Percentiles rank a stretch among this genome's conserved stretches.
Conservation (phyloP, 768 basidiomycete genomes). For the Xerocomellus amylosporus region DNA sequence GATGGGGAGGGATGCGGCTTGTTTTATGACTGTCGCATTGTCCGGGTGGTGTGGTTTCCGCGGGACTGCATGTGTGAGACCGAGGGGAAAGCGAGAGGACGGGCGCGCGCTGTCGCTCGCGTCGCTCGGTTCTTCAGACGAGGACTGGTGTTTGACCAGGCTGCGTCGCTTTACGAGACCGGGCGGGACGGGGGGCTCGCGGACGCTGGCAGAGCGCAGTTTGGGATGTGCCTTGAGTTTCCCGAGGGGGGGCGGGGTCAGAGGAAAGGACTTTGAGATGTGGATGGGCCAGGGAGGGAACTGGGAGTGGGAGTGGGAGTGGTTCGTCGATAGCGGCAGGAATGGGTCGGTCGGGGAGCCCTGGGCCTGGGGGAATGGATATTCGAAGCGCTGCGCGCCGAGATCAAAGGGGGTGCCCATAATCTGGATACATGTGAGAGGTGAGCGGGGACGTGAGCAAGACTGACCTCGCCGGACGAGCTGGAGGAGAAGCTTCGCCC, state of each 20-base stretch:
- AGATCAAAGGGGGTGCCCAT: slow-evolving; percentile 35
- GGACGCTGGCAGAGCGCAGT: slow-evolving; percentile 24
- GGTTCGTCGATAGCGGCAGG: slow-evolving; percentile 21
- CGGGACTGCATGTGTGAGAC: background rate
- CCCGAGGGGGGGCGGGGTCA: slow-evolving; percentile 28
- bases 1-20: slow-evolving; percentile 8
- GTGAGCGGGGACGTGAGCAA: no score
- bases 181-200: slow-evolving; percentile 33
- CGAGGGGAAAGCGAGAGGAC: slow-evolving; percentile 3
- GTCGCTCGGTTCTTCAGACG: slow-evolving; percentile 30
- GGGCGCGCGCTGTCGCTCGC: slow-evolving; percentile 16
- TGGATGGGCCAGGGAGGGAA: slow-evolving; percentile 28
- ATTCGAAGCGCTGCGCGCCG: slow-evolving; percentile 33
- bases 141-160: slow-evolving; percentile 25
- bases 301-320: slow-evolving; percentile 25
- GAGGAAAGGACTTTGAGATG: slow-evolving; percentile 30
- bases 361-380: slow-evolving; percentile 32
- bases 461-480: slow-evolving; percentile 33
- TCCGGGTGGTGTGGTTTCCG: slow-evolving; percentile 1
- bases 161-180: slow-evolving; percentile 29
- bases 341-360: slow-evolving; percentile 29
- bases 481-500: slow-evolving; percentile 30
- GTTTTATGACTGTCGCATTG: background rate
- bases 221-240: slow-evolving; percentile 31
- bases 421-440: slow-evolving; percentile 17